These are phyloP conservation scores for Chrysochromulina parva DNA, from an alignment of 78 protist species.

Conservation along the genomic window DNA sequence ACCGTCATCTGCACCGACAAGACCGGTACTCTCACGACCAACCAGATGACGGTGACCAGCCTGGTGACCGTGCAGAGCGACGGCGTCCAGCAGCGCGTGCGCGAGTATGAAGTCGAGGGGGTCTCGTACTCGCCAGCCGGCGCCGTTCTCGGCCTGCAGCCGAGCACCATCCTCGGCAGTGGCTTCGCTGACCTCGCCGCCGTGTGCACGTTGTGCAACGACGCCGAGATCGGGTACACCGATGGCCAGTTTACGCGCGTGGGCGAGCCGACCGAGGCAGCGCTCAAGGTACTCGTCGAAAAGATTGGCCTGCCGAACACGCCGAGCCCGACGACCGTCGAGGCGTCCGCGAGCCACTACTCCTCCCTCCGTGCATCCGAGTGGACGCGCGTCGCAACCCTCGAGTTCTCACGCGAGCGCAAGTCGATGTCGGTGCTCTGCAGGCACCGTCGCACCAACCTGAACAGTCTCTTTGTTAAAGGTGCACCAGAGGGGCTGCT, in stretches of 20 bases:
- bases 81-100: background rate
- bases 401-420: conserved; percentile 74
- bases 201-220: background rate
- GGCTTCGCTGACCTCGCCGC: background rate
- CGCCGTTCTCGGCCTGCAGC: background rate
- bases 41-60: conserved; percentile 74
- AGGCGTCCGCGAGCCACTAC: background rate
- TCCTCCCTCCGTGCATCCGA: background rate
- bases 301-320: conserved; percentile 1
- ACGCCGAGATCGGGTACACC: background rate
- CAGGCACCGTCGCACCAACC: too few species aligned
- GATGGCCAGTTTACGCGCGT: background rate
- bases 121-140: background rate
- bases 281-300: conserved; percentile 20
- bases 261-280: conserved; percentile 28
- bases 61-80: background rate
- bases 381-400: conserved; percentile 17
- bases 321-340: background rate
- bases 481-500: conserved; percentile 77
- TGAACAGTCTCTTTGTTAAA: conserved; percentile 47
- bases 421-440: conserved; percentile 68
- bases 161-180: background rate
- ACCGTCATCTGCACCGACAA: conserved; percentile 94
- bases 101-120: background rate
- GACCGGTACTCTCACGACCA: conserved; percentile 96